These are phyloP conservation scores for Cryptococcus wingfieldii DNA, from an alignment of 1,284 basidiomycete genomes.

Conservation along the genomic window DNA sequence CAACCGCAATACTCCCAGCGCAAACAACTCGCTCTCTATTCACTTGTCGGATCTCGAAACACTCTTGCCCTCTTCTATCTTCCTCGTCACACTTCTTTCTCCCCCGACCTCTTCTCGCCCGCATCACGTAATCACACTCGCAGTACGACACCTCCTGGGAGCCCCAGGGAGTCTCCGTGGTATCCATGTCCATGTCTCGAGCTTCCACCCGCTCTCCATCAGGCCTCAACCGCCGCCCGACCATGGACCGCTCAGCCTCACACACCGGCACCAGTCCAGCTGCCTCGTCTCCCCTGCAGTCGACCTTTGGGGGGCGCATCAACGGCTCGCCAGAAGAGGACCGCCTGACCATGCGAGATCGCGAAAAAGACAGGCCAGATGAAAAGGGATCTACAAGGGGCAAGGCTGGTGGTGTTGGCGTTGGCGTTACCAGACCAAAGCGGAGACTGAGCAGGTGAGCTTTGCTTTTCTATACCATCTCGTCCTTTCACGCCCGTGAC, in stretches of 20 bases:
- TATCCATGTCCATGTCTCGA: neutral
- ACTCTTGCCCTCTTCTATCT: too few species aligned
- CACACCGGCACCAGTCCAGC: slow-evolving; percentile 3
- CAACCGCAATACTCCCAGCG: too few species aligned
- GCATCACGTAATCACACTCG: too few species aligned
- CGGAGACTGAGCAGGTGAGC: slow-evolving; percentile 44
- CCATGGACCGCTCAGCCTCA: slow-evolving; percentile 12
- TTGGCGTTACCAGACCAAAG: slow-evolving; percentile 41
- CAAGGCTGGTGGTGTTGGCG: slow-evolving; percentile 29
- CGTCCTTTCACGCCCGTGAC: neutral
- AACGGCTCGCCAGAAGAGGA: slow-evolving; percentile 18
- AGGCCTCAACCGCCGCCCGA: slow-evolving; percentile 4
- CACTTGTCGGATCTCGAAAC: too few species aligned
- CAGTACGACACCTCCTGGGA: too few species aligned
- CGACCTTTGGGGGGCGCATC: slow-evolving; percentile 10
- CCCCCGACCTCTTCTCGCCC: too few species aligned
- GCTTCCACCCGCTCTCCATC: neutral
- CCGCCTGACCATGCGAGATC: slow-evolving; percentile 30
- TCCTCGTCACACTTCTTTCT: too few species aligned
- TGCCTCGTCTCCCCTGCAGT: slow-evolving; percentile 4
- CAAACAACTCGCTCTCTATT: too few species aligned
- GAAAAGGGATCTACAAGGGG: slow-evolving; percentile 24
- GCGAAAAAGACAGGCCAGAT: slow-evolving; percentile 14
- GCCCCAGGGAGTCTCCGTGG: too few species aligned
- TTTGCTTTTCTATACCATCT: neutral